Conservation (phyloP, 345 rosid genomes). For the Gossypium longicalyx region DNA sequence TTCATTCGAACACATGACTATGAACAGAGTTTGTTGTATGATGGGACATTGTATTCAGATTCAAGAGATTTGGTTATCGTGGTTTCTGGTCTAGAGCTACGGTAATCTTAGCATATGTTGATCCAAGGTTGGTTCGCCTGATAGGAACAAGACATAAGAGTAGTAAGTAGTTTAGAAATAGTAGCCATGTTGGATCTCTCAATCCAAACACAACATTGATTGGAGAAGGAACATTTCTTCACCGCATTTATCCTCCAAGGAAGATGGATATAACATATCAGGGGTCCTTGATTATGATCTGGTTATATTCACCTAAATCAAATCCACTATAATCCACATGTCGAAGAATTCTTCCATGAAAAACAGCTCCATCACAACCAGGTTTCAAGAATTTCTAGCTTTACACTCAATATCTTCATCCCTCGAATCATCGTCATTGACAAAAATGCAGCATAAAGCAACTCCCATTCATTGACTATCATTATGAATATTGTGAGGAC, state of each 20-base stretch:
- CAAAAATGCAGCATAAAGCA: slow-evolving; percentile 7
- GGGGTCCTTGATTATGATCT: neutral
- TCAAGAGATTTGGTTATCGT: too few relatives aligned
- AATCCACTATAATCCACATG: too few relatives aligned
- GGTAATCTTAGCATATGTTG: too few relatives aligned
- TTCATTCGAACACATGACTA: too few relatives aligned
- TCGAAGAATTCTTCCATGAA: neutral
- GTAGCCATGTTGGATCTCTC: too few relatives aligned
- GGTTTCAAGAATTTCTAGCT: neutral
- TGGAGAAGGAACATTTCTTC: neutral
- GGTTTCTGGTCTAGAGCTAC: too few relatives aligned
- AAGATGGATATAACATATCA: neutral
- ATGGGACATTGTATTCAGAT: too few relatives aligned
- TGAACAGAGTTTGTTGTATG: too few relatives aligned
- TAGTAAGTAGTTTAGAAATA: too few relatives aligned
- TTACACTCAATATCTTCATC: fast-evolving
- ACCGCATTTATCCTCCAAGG: neutral
- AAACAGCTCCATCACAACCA: neutral
- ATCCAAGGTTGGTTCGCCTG: too few relatives aligned
- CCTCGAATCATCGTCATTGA: neutral
- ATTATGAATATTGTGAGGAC: neutral
- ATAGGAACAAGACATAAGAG: too few relatives aligned
- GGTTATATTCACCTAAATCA: neutral
- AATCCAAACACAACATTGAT: too few relatives aligned
- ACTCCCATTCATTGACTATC: neutral